Evolutionary conservation across 441 rosid genomes (phyloP).

Genomic region (Populus hybrid): DNA sequence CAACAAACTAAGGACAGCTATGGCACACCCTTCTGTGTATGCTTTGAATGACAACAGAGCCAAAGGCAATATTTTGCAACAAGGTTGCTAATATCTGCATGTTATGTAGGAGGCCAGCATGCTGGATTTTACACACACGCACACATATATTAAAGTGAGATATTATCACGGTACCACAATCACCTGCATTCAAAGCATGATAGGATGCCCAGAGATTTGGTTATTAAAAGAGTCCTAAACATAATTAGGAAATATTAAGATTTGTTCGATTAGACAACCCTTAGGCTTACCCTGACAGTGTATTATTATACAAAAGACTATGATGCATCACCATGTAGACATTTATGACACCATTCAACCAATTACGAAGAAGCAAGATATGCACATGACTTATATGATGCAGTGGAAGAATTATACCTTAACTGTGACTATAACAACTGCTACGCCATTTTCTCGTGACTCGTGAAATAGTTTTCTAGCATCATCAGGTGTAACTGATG

Average conservation of each 20-base stretch:
- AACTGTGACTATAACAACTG: conserved; percentile 30
- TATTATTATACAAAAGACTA: background rate
- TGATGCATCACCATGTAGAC: background rate
- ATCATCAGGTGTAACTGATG: conserved; percentile 30
- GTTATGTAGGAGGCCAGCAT: background rate
- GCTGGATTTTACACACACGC: background rate
- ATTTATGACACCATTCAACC: background rate
- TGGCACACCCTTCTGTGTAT: background rate
- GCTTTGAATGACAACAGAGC: background rate
- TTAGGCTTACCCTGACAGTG: background rate
- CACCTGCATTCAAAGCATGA: background rate
- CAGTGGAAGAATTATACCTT: conserved; percentile 23
- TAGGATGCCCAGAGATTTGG: background rate
- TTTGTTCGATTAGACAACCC: background rate
- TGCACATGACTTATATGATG: background rate
- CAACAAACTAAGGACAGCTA: background rate
- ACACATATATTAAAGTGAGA: background rate
- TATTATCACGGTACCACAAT: background rate
- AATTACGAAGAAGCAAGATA: background rate
- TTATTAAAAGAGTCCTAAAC: background rate
- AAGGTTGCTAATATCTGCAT: background rate
- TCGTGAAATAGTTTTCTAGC: conserved; percentile 29
- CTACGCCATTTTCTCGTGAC: conserved; percentile 27
- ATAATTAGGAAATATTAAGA: background rate
- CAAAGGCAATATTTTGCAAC: background rate